Percentiles rank a stretch among this genome's conserved stretches.
These are phyloP conservation scores for Pascua guehoae DNA, from an alignment of 1,284 basidiomycete species.

Conservation along the genomic window DNA sequence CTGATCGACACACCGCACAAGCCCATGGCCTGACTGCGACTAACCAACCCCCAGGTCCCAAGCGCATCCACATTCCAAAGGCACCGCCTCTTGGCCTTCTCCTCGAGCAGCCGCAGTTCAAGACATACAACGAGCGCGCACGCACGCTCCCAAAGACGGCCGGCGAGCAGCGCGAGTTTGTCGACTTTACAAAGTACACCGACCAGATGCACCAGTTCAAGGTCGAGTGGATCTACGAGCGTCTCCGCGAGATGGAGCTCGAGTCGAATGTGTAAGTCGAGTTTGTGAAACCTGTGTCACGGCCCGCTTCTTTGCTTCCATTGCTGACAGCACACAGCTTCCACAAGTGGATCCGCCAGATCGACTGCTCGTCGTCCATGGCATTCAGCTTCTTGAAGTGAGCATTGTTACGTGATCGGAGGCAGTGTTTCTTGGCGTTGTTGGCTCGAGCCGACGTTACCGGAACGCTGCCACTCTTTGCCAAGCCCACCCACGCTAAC, in stretches of 20 bases:
- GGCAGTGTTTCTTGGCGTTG: constrained; percentile 2
- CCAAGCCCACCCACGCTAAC: not conserved
- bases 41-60: constrained; percentile 54
- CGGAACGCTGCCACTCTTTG: constrained; percentile 29
- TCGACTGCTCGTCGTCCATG: constrained; percentile 30
- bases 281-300: too few relatives aligned
- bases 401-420: constrained; percentile 19
- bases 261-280: constrained; percentile 66
- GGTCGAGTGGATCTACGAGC: constrained; percentile 73
- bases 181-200: constrained; percentile 66
- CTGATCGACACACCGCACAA: too few relatives aligned
- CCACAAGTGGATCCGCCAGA: constrained; percentile 47
- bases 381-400: constrained; percentile 39
- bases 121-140: constrained; percentile 56
- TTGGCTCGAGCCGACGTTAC: too few relatives aligned
- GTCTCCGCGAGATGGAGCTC: constrained; percentile 79
- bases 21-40: not conserved
- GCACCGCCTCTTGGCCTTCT: constrained; percentile 92
- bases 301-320: too few relatives aligned
- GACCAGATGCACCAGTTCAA: constrained; percentile 75
- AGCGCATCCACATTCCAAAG: constrained; percentile 85
- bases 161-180: constrained; percentile 39
- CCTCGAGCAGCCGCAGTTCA: constrained; percentile 83
- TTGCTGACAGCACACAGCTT: constrained; percentile 22
- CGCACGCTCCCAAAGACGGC: constrained; percentile 11